Evolutionary conservation across 2,329 filamentous ascomycete species (phyloP).

Genomic region (Penicillium vulpinum): DNA sequence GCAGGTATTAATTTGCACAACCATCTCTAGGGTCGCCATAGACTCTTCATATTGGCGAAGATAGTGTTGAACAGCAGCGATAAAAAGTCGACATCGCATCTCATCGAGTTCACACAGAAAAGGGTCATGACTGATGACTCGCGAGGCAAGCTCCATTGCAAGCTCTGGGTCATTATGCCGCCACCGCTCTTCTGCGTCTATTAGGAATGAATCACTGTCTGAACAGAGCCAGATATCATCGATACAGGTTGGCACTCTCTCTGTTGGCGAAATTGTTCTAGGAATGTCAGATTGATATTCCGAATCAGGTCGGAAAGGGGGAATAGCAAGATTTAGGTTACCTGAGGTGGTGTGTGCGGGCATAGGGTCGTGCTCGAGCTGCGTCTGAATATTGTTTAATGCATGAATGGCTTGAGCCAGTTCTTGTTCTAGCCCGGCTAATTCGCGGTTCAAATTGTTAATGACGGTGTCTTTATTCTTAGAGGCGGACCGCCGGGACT

Average conservation of each 20-base stretch:
- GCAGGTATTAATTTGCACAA: background rate
- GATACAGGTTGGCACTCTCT: constrained; percentile 13
- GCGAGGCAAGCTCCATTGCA: constrained; percentile 12
- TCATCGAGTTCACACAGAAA: constrained; percentile 11
- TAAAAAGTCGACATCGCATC: constrained; percentile 16
- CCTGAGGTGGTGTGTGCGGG: constrained; percentile 12
- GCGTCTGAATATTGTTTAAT: constrained; percentile 3
- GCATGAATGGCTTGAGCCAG: constrained; percentile 8
- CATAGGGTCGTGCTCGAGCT: constrained; percentile 16
- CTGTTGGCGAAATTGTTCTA: background rate
- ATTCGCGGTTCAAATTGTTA: constrained; percentile 1
- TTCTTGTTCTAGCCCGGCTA: constrained; percentile 2
- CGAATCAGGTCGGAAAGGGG: background rate
- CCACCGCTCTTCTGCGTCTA: constrained; percentile 18
- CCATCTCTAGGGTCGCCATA: constrained; percentile 5
- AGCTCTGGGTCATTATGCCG: constrained; percentile 5
- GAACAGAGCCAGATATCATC: constrained; percentile 20
- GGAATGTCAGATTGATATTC: background rate
- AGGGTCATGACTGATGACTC: constrained; percentile 2
- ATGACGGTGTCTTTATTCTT: too few species aligned
- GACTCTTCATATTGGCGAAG: constrained; percentile 14
- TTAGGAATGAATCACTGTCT: constrained; percentile 2
- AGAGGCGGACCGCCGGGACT: background rate
- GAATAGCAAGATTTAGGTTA: background rate
- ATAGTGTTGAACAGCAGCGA: constrained; percentile 15